Percentiles rank a stretch among this genome's conserved stretches.
phyloP scores from a whole-genome alignment of 2,329 filamentous ascomycete species.

The Dothideomycetes sp. region DNA sequence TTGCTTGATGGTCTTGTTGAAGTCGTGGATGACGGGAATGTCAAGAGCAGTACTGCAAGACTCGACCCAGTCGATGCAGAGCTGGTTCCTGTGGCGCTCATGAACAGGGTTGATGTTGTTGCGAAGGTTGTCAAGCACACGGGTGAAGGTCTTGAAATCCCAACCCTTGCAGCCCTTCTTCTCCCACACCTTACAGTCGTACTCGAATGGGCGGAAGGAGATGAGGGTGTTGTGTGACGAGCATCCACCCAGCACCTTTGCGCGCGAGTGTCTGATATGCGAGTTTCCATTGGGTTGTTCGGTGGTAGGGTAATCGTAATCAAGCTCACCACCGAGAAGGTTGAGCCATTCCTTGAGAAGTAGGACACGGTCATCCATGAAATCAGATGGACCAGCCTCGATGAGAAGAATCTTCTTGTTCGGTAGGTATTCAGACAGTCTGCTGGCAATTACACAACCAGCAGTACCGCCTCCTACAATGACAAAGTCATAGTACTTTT shows the following conservation, averaged over 20 bases:
- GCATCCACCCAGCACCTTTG: slow-evolving; percentile 86
- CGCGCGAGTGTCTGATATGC: slow-evolving; percentile 81
- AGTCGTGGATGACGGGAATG: slow-evolving; percentile 74
- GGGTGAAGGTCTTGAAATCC: slow-evolving; percentile 76
- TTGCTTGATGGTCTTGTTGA: slow-evolving; percentile 71
- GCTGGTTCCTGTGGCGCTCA: slow-evolving; percentile 73
- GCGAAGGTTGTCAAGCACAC: slow-evolving; percentile 69
- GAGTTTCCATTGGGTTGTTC: slow-evolving; percentile 90
- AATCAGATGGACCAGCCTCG: slow-evolving; percentile 83
- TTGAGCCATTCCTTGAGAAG: slow-evolving; percentile 80
- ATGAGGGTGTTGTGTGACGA: slow-evolving; percentile 92
- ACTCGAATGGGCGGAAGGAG: slow-evolving; percentile 82
- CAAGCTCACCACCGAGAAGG: slow-evolving; percentile 74
- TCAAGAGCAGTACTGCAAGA: slow-evolving; percentile 68
- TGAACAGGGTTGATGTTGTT: slow-evolving; percentile 89
- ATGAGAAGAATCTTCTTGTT: slow-evolving; percentile 72
- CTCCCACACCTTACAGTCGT: slow-evolving; percentile 79
- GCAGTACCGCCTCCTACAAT: slow-evolving; percentile 79
- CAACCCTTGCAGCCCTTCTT: slow-evolving; percentile 72
- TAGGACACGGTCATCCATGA: slow-evolving; percentile 75
- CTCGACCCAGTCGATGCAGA: slow-evolving; percentile 82
- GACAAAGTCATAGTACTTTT: slow-evolving; percentile 68
- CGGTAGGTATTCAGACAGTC: slow-evolving; percentile 72
- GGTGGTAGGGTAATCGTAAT: slow-evolving; percentile 83
- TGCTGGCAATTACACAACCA: slow-evolving; percentile 72